Evolutionary conservation across 1,139 yeast genomes (phyloP), one percentile per base, ranked within the genome.

Genomic region (Candida dubliniensis): DNA sequence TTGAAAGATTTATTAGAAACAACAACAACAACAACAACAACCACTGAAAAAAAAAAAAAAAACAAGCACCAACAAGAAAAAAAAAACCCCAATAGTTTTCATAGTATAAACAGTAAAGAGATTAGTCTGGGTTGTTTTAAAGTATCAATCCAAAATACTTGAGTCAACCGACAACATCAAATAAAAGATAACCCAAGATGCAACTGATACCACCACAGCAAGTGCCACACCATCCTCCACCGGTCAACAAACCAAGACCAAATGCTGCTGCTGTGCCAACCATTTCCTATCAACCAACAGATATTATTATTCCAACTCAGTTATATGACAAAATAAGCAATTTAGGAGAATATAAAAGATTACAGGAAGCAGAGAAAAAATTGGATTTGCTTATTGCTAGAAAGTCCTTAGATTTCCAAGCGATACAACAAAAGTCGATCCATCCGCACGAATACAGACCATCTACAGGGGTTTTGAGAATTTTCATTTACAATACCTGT

Each of bases 361-460:
- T 93, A 39, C 77, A 80, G 49, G 90, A 86, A 10, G 87, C 91
- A 10, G 99, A 93, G 63, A 77, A 82, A 48, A 76, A 81, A 48
- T 68, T 93, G 36, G 99, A 93, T 63, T 80, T 93, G 47, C 76
- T 87, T 51, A 80, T 89, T 40, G 81, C 91, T 41, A 80, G 96
- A 50, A 91, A 91, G 61, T 79, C 89, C 47, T 76, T 88, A 45
- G 98, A 93, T 56, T 74, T 90, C 53, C 96, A 89, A 61, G 96
- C 93, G 45, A 75, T 82, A 41, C 76, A 74, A 45, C 74, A 73
- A 39, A 76, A 75, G 49, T 66, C 78, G 2, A 59, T 74, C 38
- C 74, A 73, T 42, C 77, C 78, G 2, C 61, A 67, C 43, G 64
- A 64, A 44, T 67, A 68, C 48, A 69, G 76, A 52, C 68, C 74